phyloP scores from a whole-genome alignment of 2,329 filamentous ascomycete genomes.

The Akanthomyces lecanii region DNA sequence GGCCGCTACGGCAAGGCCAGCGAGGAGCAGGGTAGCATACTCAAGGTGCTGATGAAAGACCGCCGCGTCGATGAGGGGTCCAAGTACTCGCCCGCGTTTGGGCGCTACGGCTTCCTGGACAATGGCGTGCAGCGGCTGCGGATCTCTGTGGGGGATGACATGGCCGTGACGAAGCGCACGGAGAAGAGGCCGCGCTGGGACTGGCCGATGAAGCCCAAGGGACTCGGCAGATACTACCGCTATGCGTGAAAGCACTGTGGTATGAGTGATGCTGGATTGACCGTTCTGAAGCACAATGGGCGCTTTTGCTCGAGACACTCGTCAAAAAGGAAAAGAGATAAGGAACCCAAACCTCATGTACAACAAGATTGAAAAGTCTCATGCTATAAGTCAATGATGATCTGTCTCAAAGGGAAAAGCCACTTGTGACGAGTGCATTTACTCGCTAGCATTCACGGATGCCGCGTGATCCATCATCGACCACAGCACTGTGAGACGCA shows the following conservation, averaged over 20 bases:
- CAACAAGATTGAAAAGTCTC: not conserved
- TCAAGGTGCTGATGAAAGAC: conserved; percentile 68
- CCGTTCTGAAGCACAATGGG: not conserved
- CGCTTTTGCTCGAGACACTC: not conserved
- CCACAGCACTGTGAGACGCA: not conserved
- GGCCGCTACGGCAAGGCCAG: conserved; percentile 53
- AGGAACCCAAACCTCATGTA: not conserved
- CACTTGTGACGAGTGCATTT: not conserved
- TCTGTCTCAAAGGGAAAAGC: not conserved
- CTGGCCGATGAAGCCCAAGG: conserved; percentile 36
- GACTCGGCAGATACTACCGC: conserved; percentile 25
- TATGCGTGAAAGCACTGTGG: not conserved
- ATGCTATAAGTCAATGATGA: not conserved
- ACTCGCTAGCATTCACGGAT: not conserved
- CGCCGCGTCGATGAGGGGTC: conserved; percentile 65
- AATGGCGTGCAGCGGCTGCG: conserved; percentile 24
- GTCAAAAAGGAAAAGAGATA: not conserved
- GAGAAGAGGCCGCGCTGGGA: conserved; percentile 50
- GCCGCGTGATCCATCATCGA: not conserved
- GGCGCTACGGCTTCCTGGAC: conserved; percentile 63
- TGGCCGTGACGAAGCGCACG: conserved; percentile 47
- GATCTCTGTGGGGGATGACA: conserved; percentile 53
- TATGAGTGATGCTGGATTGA: not conserved
- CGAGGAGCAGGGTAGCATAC: conserved; percentile 48
- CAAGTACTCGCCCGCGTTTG: conserved; percentile 68